phyloP scores from a whole-genome alignment of 768 basidiomycete genomes.

The Cantharellus anzutake region DNA sequence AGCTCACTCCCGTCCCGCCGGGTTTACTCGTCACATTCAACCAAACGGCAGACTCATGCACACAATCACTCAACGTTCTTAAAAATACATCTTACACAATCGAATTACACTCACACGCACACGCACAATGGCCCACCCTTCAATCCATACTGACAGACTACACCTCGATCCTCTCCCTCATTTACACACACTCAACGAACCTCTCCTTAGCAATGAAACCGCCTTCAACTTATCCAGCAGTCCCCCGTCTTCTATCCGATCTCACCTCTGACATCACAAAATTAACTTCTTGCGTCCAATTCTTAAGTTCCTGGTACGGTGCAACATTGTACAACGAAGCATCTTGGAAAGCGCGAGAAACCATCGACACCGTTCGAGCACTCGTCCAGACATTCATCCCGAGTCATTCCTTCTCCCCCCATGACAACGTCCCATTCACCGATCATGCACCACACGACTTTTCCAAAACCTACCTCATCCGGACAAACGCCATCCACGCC shows the following conservation, averaged over 20 bases:
- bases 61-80: not conserved
- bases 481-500: conserved; percentile 3
- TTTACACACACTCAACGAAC: conserved; percentile 6
- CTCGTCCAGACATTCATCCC: not conserved
- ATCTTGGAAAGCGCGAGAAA: conserved; percentile 8
- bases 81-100: not conserved
- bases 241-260: conserved; percentile 4
- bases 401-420: no score
- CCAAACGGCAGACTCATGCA: not conserved
- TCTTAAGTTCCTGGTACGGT: not conserved
- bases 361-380: conserved; percentile 5
- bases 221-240: conserved; percentile 4
- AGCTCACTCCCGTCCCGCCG: not conserved
- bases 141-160: conserved; percentile 5
- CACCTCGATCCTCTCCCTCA: conserved; percentile 6
- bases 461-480: conserved; percentile 5
- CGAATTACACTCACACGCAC: not conserved
- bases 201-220: conserved; percentile 9
- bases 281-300: conserved; percentile 3
- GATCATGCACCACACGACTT: not conserved
- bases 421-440: not conserved
- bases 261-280: conserved; percentile 3
- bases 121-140: no score
- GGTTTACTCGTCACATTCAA: not conserved
- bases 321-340: conserved; percentile 5